phyloP scores from a whole-genome alignment of 2,329 filamentous ascomycete genomes.

The Arthrinium phaeospermum region DNA sequence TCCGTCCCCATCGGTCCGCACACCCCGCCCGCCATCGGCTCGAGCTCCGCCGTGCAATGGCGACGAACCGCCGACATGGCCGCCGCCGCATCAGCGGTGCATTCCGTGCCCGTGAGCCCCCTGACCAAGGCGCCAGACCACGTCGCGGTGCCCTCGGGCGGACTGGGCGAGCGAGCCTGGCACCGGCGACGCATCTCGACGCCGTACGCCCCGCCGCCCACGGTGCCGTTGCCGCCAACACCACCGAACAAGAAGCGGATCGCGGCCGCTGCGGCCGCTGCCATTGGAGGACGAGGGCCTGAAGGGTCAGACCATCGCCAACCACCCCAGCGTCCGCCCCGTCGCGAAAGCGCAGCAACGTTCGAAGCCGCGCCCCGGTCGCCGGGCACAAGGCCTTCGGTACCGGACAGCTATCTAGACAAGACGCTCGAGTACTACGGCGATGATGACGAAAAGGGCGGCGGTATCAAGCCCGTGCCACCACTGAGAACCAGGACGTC shows the following conservation, averaged over 20 bases:
- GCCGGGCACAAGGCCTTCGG: not conserved
- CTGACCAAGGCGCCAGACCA: slow-evolving; percentile 25
- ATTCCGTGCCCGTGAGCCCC: slow-evolving; percentile 23
- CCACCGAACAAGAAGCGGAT: not conserved
- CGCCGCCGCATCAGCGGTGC: not conserved
- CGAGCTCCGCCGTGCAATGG: slow-evolving; percentile 33
- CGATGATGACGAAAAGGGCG: not conserved
- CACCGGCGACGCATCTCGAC: slow-evolving; percentile 33
- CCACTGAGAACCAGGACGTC: not conserved
- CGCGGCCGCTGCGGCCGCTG: not conserved
- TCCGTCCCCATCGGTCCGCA: slow-evolving; percentile 19
- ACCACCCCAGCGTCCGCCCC: not conserved
- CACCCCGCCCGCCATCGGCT: slow-evolving; percentile 22
- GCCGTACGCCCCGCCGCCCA: slow-evolving; percentile 28
- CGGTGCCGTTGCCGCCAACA: not conserved
- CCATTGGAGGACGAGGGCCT: not conserved
- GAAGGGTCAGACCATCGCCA: not conserved
- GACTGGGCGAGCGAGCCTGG: slow-evolving; percentile 36
- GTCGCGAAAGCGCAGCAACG: not conserved
- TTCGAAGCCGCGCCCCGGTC: not conserved
- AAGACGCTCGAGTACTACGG: slow-evolving; percentile 9
- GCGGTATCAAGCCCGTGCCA: not conserved
- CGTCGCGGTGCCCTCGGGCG: slow-evolving; percentile 13
- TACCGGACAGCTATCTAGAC: not conserved
- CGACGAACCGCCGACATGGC: slow-evolving; percentile 22